Evolutionary conservation across 192 early-diverging fungal genomes (phyloP).

Genomic region (Backusella sp.): DNA sequence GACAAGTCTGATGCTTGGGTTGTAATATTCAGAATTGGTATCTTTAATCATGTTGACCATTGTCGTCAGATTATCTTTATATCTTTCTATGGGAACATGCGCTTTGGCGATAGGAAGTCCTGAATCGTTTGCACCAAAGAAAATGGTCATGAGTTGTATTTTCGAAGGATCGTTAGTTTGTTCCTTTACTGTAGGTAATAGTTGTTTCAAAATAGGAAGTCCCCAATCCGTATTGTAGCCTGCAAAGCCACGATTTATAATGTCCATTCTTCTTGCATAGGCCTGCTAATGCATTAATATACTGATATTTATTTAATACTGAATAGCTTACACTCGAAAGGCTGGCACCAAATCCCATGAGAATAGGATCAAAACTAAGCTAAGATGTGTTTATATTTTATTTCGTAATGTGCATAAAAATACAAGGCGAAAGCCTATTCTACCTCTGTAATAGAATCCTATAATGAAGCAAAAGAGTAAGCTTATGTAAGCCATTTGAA

Average conservation of each 20-base stretch:
- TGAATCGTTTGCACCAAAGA: slow-evolving; percentile 85
- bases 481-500: background rate
- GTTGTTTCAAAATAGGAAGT: slow-evolving; percentile 47
- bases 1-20: slow-evolving; percentile 59
- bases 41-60: slow-evolving; percentile 56
- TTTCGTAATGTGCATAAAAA: background rate
- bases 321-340: slow-evolving; percentile 17
- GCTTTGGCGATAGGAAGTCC: slow-evolving; percentile 44
- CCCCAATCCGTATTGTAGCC: slow-evolving; percentile 72
- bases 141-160: slow-evolving; percentile 65
- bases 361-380: slow-evolving; percentile 26
- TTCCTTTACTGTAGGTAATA: slow-evolving; percentile 48
- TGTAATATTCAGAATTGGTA: slow-evolving; percentile 49
- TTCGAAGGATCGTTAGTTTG: slow-evolving; percentile 14
- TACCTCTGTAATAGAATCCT: slow-evolving; percentile 54
- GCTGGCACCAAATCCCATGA: slow-evolving; percentile 17
- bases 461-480: background rate
- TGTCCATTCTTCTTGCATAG: slow-evolving; percentile 69
- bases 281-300: slow-evolving; percentile 36
- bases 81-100: slow-evolving; percentile 60
- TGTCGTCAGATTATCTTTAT: slow-evolving; percentile 53
- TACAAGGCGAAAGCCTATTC: background rate
- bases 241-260: slow-evolving; percentile 78
- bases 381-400: background rate
- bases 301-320: background rate